Percentiles rank a stretch among this genome's conserved stretches.
phyloP scores from a whole-genome alignment of 2,329 filamentous ascomycete genomes.

The Diaporthe aspalathi region DNA sequence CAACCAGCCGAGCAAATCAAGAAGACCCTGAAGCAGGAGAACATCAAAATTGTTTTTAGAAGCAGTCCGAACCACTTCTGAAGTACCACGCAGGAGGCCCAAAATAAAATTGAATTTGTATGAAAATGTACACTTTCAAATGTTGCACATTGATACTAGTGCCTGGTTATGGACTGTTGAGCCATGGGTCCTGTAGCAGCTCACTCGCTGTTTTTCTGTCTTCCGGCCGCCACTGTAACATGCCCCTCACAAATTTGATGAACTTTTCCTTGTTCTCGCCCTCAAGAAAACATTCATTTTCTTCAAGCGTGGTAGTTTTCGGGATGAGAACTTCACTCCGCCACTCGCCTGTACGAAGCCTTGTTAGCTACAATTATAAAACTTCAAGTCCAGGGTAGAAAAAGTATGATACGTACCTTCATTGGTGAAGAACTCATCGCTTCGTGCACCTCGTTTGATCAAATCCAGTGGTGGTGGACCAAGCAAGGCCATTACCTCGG shows the following conservation, averaged over 20 bases:
- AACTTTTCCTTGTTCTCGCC: neutral
- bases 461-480: neutral
- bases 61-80: too few species aligned
- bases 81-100: too few species aligned
- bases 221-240: constrained; percentile 5
- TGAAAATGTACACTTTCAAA: too few species aligned
- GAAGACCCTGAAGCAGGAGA: too few species aligned
- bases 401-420: neutral
- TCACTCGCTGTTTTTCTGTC: neutral
- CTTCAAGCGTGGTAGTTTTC: neutral
- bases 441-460: neutral
- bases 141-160: neutral
- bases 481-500: neutral
- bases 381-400: neutral
- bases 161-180: neutral
- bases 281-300: neutral
- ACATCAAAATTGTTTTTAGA: too few species aligned
- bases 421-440: constrained; percentile 2
- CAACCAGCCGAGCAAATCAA: too few species aligned
- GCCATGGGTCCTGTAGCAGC: neutral
- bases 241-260: neutral
- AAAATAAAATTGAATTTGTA: too few species aligned
- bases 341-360: neutral
- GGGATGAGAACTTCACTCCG: neutral
- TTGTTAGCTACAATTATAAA: neutral